Evolutionary conservation across 441 rosid genomes (phyloP).

Genomic region (Melastoma candidum): DNA sequence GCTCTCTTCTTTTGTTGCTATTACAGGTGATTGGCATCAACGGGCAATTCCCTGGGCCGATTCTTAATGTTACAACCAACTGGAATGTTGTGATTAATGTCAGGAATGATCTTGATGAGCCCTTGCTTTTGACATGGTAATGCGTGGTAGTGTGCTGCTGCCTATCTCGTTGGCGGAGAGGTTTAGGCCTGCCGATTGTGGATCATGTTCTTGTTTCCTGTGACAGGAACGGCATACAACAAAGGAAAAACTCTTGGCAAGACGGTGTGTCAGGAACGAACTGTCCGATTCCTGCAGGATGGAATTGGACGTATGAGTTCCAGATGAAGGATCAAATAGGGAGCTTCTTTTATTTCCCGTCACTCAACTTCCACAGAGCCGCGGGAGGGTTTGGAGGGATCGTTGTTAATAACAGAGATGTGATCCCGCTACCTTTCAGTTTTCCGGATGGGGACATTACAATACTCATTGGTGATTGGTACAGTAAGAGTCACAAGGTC

Average conservation of each 20-base stretch:
- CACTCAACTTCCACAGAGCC: constrained; percentile 64
- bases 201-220: neutral
- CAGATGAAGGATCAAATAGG: constrained; percentile 95
- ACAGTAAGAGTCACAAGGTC: constrained; percentile 69
- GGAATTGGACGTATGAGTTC: constrained; percentile 94
- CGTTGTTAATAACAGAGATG: constrained; percentile 59
- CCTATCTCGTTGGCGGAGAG: too few species aligned
- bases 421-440: constrained; percentile 65
- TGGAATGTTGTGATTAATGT: constrained; percentile 82
- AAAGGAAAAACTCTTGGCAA: constrained; percentile 88
- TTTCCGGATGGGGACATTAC: constrained; percentile 71
- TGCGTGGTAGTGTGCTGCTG: neutral
- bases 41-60: constrained; percentile 75
- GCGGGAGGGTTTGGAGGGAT: constrained; percentile 87
- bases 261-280: constrained; percentile 89
- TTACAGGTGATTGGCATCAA: constrained; percentile 75
- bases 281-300: constrained; percentile 87
- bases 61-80: constrained; percentile 70
- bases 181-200: too few species aligned
- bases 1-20: neutral
- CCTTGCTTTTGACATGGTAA: constrained; percentile 79
- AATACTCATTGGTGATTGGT: constrained; percentile 75
- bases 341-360: constrained; percentile 82
- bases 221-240: constrained; percentile 71
- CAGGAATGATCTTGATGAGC: constrained; percentile 76